Conservation (phyloP, 495 filamentous ascomycete species). For the Sabuloglossum arenarium region DNA sequence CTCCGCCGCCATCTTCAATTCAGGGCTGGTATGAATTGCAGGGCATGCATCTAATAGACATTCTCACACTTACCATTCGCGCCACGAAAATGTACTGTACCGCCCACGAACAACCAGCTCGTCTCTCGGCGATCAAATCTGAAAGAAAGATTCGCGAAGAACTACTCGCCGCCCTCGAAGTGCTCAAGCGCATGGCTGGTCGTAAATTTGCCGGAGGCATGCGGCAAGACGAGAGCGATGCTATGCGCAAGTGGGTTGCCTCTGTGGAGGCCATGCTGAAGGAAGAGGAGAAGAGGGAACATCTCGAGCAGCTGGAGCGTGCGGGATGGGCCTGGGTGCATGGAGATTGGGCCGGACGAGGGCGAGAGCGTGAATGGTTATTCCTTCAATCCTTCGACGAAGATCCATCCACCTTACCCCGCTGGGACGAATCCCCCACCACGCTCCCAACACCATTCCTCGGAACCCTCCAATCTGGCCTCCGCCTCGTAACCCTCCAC, state of each 20-base stretch:
- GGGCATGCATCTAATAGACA: slow-evolving; percentile 75
- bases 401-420: slow-evolving; percentile 38
- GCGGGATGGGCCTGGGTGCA: slow-evolving; percentile 60
- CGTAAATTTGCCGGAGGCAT: slow-evolving; percentile 77
- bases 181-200: slow-evolving; percentile 73
- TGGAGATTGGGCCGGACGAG: slow-evolving; percentile 61
- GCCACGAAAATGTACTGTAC: slow-evolving; percentile 94
- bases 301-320: slow-evolving; percentile 45
- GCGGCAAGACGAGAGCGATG: slow-evolving; percentile 45
- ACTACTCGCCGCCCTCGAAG: slow-evolving; percentile 65
- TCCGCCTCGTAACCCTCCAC: slow-evolving; percentile 67
- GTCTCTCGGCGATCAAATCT: slow-evolving; percentile 63
- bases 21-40: slow-evolving; percentile 68
- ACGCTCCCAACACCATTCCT: slow-evolving; percentile 58
- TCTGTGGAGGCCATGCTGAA: slow-evolving; percentile 53
- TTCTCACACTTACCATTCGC: slow-evolving; percentile 80
- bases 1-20: slow-evolving; percentile 14
- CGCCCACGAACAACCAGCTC: slow-evolving; percentile 57
- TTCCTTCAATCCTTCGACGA: slow-evolving; percentile 49
- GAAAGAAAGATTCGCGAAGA: slow-evolving; percentile 67
- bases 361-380: slow-evolving; percentile 52
- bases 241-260: slow-evolving; percentile 55
- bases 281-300: slow-evolving; percentile 55
- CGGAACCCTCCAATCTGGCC: slow-evolving; percentile 48
- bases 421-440: slow-evolving; percentile 40